phyloP scores from a whole-genome alignment of 192 early-diverging fungal species.

The Endogone sp. region DNA sequence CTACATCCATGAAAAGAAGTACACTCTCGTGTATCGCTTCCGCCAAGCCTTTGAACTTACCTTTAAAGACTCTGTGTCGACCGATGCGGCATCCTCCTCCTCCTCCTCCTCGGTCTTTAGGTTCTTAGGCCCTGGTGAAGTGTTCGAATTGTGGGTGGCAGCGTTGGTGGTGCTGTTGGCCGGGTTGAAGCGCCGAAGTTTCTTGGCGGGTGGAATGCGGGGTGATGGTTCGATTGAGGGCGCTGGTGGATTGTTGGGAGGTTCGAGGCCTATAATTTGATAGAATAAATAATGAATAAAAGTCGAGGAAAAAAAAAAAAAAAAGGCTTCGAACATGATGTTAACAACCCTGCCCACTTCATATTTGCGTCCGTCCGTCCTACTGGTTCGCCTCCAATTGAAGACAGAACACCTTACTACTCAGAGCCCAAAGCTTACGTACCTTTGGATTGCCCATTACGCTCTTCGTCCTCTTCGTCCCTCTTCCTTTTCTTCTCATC shows the following conservation, averaged over 20 bases:
- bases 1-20: too few relatives aligned
- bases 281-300: not conserved
- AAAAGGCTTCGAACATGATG: not conserved
- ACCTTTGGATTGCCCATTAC: not conserved
- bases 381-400: too few relatives aligned
- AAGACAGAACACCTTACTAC: too few relatives aligned
- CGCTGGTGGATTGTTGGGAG: not conserved
- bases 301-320: not conserved
- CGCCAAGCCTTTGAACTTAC: not conserved
- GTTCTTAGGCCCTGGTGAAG: not conserved
- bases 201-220: not conserved
- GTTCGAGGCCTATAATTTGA: not conserved
- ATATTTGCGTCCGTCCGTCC: too few relatives aligned
- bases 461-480: not conserved
- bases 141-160: not conserved
- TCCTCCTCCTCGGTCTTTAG: conserved; percentile 3
- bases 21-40: not conserved
- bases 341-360: too few relatives aligned
- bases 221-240: not conserved
- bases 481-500: not conserved
- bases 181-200: not conserved
- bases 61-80: conserved; percentile 11
- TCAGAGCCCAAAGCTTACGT: not conserved
- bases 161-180: not conserved
- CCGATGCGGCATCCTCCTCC: conserved; percentile 9